These are phyloP conservation scores for Colletotrichum chlorophyti DNA, from an alignment of 2,329 filamentous ascomycete species.

Conservation along the genomic window DNA sequence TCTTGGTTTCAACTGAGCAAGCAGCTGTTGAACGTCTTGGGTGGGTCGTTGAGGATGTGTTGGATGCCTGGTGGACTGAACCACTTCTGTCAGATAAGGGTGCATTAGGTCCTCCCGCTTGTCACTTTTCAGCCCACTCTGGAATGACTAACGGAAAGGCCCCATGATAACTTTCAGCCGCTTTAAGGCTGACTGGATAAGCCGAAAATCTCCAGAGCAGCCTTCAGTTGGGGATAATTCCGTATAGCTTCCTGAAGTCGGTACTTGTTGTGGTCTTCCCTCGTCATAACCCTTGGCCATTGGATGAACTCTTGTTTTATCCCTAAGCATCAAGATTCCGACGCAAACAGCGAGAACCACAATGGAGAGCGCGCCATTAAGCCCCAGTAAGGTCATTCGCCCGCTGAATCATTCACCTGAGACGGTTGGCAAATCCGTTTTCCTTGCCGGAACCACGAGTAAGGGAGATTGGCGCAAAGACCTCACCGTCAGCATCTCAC, in stretches of 20 bases:
- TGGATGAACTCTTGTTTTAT: no score
- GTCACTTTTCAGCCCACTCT: background rate
- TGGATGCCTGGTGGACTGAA: no score
- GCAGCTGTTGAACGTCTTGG: background rate
- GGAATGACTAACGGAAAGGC: background rate
- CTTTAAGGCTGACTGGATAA: conserved; percentile 1
- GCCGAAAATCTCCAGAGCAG: background rate
- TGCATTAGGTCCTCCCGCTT: background rate
- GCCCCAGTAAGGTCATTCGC: conserved; percentile 31
- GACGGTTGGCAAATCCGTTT: conserved; percentile 46
- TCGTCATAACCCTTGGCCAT: no score
- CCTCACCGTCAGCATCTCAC: conserved; percentile 47
- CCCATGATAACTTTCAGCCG: background rate
- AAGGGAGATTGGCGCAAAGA: conserved; percentile 55
- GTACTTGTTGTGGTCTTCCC: background rate
- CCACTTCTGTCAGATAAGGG: background rate
- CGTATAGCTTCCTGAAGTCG: no score
- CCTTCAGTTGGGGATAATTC: no score
- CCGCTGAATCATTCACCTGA: conserved; percentile 1
- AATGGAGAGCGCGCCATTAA: background rate
- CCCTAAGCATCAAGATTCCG: no score
- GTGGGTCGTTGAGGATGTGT: background rate
- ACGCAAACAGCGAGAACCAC: background rate
- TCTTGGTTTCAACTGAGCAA: no score
- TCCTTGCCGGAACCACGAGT: conserved; percentile 65